Percentiles rank a stretch among this genome's conserved stretches.
phyloP scores from a whole-genome alignment of 768 basidiomycete genomes.

The Lentinus brumalis region DNA sequence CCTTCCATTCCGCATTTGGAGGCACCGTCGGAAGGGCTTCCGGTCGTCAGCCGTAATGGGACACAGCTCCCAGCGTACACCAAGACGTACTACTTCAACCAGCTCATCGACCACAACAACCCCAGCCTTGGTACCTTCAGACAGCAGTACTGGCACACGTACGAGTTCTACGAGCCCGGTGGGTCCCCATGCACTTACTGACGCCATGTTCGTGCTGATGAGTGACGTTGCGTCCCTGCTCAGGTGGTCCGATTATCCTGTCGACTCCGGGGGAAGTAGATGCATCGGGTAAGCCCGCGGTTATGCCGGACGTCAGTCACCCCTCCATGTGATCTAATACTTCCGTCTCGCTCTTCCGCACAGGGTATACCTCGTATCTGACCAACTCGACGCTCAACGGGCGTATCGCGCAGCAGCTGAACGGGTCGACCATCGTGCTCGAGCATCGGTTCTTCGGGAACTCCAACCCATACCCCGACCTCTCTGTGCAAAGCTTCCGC shows the following conservation, averaged over 20 bases:
- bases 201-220: not conserved
- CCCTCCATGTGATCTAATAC: not conserved
- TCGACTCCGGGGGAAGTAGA: constrained; percentile 68
- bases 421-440: constrained; percentile 62
- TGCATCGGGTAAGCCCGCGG: constrained; percentile 41
- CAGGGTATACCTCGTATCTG: constrained; percentile 46
- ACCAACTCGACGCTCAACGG: constrained; percentile 65
- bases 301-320: not conserved
- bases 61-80: constrained; percentile 27
- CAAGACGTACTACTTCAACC: constrained; percentile 52
- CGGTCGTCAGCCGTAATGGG: constrained; percentile 19
- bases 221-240: not conserved
- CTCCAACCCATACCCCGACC: constrained; percentile 64
- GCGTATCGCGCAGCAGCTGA: constrained; percentile 62
- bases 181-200: constrained; percentile 31
- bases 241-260: constrained; percentile 60
- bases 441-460: constrained; percentile 75
- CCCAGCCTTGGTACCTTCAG: constrained; percentile 66
- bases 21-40: not conserved
- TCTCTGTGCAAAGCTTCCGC: constrained; percentile 55
- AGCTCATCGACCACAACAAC: constrained; percentile 49
- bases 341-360: not conserved
- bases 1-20: constrained; percentile 7
- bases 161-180: constrained; percentile 57
- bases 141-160: constrained; percentile 72